A percentile compares a stretch with the other conserved stretches of the same genome.
Conservation (phyloP, 345 rosid genomes). For the Eutrema japonicum region DNA sequence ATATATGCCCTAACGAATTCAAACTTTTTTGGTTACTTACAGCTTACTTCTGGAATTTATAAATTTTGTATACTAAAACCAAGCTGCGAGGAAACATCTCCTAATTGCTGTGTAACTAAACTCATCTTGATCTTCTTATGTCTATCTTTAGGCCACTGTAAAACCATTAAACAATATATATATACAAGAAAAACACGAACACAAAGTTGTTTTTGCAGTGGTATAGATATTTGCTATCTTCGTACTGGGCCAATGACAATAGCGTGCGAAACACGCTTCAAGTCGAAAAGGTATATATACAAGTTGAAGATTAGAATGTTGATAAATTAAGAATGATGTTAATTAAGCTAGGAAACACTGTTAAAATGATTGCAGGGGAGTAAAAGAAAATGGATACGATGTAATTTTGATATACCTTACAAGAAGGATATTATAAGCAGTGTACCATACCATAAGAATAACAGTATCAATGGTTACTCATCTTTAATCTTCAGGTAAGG, state of each 20-base stretch:
- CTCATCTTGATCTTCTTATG: neutral
- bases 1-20: neutral
- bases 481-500: neutral
- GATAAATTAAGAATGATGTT: neutral
- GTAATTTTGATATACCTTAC: neutral
- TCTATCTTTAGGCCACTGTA: neutral
- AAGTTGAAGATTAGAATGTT: neutral
- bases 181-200: neutral
- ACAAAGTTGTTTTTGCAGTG: neutral
- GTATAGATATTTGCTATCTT: neutral
- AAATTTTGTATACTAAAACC: neutral
- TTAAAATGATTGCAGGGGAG: neutral
- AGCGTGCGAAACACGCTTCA: neutral
- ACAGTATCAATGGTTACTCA: constrained; percentile 9
- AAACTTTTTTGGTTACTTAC: neutral
- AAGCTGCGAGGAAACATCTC: neutral
- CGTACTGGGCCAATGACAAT: constrained; percentile 3
- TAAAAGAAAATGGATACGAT: neutral
- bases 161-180: neutral
- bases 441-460: constrained; percentile 13
- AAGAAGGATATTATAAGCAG: neutral
- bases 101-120: neutral
- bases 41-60: neutral
- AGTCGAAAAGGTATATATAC: neutral
- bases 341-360: neutral